These are phyloP conservation scores for Amphichorda felina DNA, from an alignment of 2,329 filamentous ascomycete genomes.

Conservation along the genomic window DNA sequence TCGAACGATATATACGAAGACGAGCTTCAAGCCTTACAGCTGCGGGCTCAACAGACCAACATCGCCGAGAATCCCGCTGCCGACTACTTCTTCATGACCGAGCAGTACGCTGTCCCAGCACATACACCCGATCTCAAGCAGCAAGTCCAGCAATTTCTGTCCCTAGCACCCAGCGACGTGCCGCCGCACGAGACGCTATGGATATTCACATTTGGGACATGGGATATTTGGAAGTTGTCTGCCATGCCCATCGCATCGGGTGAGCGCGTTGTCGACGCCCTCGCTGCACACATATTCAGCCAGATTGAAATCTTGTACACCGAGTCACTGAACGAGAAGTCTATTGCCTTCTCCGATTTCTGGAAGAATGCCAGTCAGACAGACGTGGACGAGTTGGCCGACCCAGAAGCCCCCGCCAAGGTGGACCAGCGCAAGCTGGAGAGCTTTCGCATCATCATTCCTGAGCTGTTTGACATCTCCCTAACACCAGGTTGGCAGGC, in stretches of 20 bases:
- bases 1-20: slow-evolving; percentile 44
- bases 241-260: slow-evolving; percentile 28
- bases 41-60: slow-evolving; percentile 21
- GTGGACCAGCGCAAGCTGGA: slow-evolving; percentile 18
- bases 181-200: slow-evolving; percentile 36
- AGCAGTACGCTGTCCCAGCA: slow-evolving; percentile 28
- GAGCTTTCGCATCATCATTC: slow-evolving; percentile 38
- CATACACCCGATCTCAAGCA: slow-evolving; percentile 27
- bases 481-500: slow-evolving; percentile 40
- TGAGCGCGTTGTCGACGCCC: slow-evolving; percentile 21
- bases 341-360: slow-evolving; percentile 32
- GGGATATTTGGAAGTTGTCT: slow-evolving; percentile 41
- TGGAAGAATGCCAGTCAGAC: slow-evolving; percentile 15
- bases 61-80: slow-evolving; percentile 20
- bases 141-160: slow-evolving; percentile 34
- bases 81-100: slow-evolving; percentile 29
- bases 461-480: slow-evolving; percentile 39
- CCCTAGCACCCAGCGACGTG: slow-evolving; percentile 16
- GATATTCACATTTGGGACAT: slow-evolving; percentile 40
- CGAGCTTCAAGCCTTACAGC: too few species aligned
- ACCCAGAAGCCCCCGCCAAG: slow-evolving; percentile 9
- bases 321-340: slow-evolving; percentile 25
- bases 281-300: slow-evolving; percentile 26
- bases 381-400: slow-evolving; percentile 13
- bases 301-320: slow-evolving; percentile 35